A percentile compares a stretch with the other conserved stretches of the same genome.
Conservation (phyloP, 2,329 filamentous ascomycete genomes). For the Verticillium nonalfalfae region DNA sequence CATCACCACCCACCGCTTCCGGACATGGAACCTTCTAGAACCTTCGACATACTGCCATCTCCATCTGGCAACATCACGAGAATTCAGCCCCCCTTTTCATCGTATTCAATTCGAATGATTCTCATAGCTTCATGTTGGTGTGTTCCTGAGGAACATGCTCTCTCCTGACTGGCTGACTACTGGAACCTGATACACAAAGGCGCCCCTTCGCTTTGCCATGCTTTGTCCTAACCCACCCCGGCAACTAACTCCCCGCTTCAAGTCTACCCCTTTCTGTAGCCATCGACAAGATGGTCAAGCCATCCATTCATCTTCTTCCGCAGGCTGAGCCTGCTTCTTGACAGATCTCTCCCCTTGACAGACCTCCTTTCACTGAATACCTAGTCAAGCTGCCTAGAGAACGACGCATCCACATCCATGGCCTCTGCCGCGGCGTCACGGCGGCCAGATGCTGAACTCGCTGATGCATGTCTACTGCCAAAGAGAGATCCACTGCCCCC, state of each 20-base stretch:
- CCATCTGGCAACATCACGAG: neutral
- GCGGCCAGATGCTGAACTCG: slow-evolving; percentile 7
- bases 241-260: neutral
- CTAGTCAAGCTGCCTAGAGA: slow-evolving; percentile 1
- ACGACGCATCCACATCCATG: slow-evolving; percentile 29
- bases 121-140: neutral
- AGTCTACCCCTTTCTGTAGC: neutral
- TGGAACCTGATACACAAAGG: neutral
- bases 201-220: neutral
- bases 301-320: neutral
- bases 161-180: neutral
- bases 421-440: slow-evolving; percentile 15
- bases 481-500: slow-evolving; percentile 17
- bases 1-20: neutral
- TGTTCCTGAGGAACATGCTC: neutral
- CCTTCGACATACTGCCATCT: neutral
- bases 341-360: neutral
- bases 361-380: neutral
- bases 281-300: neutral
- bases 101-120: neutral
- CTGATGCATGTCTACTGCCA: slow-evolving; percentile 13
- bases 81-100: neutral
- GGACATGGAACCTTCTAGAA: slow-evolving; percentile 20
- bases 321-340: neutral
- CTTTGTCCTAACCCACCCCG: neutral